phyloP scores from a whole-genome alignment of 805 yeast genomes.

The Pichia cephalocereana region DNA sequence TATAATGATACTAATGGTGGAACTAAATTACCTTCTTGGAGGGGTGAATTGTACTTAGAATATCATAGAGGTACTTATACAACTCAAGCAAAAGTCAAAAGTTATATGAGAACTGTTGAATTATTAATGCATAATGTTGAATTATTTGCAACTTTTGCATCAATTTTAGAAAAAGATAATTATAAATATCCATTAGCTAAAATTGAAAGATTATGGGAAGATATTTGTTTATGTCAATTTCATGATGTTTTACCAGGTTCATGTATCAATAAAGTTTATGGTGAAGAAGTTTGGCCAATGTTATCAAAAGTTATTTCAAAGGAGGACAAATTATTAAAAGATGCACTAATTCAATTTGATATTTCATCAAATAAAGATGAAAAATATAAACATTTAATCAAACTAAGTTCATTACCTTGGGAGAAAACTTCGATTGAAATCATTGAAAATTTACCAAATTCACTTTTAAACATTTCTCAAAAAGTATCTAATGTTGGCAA shows the following conservation, averaged over 20 bases:
- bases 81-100: constrained; percentile 81
- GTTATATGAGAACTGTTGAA: constrained; percentile 70
- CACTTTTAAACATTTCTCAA: constrained; percentile 7
- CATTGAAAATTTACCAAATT: constrained; percentile 12
- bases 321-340: constrained; percentile 42
- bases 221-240: constrained; percentile 83
- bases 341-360: constrained; percentile 27
- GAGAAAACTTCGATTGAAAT: constrained; percentile 36
- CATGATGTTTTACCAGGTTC: constrained; percentile 98
- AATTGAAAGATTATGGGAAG: constrained; percentile 75
- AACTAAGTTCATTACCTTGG: constrained; percentile 62
- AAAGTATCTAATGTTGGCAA: neutral
- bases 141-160: constrained; percentile 67
- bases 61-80: constrained; percentile 97
- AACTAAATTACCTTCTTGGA: constrained; percentile 69
- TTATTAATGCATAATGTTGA: constrained; percentile 78
- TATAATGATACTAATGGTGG: constrained; percentile 59
- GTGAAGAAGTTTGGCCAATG: constrained; percentile 79
- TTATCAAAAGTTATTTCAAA: constrained; percentile 45
- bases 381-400: constrained; percentile 15
- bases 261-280: constrained; percentile 88
- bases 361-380: constrained; percentile 6
- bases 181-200: constrained; percentile 67
- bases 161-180: constrained; percentile 34
- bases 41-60: constrained; percentile 89